Base-by-base conservation (phyloP, 106 monocot species). In the Acorus gramineus region DNA sequence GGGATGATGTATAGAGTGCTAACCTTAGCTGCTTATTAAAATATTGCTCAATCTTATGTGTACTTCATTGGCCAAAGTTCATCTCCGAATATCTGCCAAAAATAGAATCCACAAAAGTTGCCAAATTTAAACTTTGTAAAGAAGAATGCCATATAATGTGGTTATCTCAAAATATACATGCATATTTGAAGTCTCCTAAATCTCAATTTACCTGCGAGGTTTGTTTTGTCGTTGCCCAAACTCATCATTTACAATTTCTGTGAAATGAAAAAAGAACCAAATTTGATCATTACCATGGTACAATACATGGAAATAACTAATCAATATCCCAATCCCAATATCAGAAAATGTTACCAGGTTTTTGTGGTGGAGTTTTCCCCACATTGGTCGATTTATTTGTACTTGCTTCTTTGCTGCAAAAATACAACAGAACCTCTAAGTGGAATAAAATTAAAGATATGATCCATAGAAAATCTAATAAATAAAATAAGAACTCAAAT, bases 161-260 rank as follows among this genome's bases (percentile, higher is more conserved):
- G 55, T 10, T 47, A 60, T 3, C 46, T 14, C 11, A 48, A 8
- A 57, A 57, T 57, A 11, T 10, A 45, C 51, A 7, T 11, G 7
- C 44, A 55, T 61, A 63, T 57, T 61, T 7, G 8, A 43, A 12
- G 66, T 14, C 12, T 64, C 42, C 50, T 4, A 43, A 3, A 45
- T 11, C 64, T 76, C 14, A 4, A 71, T 77, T 72, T 81, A 60
- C 96, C 96, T 87, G 28, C 91, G 91, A 61, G 96, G 96, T 71
- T 98, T 98, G 67, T 85, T 91, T 69, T 91, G 96, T 6, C 87
- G 91, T 56, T 91, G 87, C 6, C 77, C 81, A 73, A 75, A 66
- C 75, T 98, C 96, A 57, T 91, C 95, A 67, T 80, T 79, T 54
- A 69, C 77, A 62, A 56, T 52, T n/a, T 90, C 95, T 87, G 71